Evolutionary conservation across 2,329 filamentous ascomycete species (phyloP), one percentile per base, ranked within the genome.

Genomic region (Colletotrichum destructivum): DNA sequence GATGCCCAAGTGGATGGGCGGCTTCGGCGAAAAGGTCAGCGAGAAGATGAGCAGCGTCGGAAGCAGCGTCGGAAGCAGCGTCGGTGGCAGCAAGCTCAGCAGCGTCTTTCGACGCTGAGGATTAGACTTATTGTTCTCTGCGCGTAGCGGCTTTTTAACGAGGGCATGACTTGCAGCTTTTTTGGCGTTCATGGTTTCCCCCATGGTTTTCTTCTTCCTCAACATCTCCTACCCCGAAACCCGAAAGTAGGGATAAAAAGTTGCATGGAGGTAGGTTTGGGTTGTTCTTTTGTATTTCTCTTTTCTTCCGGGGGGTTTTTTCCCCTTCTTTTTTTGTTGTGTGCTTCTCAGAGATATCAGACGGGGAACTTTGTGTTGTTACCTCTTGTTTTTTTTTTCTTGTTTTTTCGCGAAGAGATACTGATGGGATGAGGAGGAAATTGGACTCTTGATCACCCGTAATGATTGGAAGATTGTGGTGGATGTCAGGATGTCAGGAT

Each of bases 1-100:
- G 82, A 81, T 86, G 51, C 87, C 88, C 12, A 84, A 85, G 76
- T 88, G 86, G 82, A 78, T 85, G 74, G 79, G 82, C 72, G 87
- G 85, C 78, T 77, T 84, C 62, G 84, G 86, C 16, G 83, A 83
- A 6, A 82, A 81, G 69, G 77, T 87, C 65, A 85, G 81, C 73
- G 84, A 86, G 56, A 87, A 84, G 44, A 81, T 88, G 75, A 88
- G 84, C 76, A 87, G 84, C 56, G 82, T 88, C 18, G 84, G 82
- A 31, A 87, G 82, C 74, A 87, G 81, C 62, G 77, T 85, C 51
- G 79, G 79, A 69, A 80, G 79, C 60, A 69, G 70, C 31, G 67
- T 71, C 56, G 73, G 71, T 15, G 69, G 65, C 5, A 72, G 69
- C 47, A 38, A 55, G 26, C 66, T 72, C 15, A 60, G 69, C 54